Conservation (phyloP, 331 rosid species). For the Arachis monticola region DNA sequence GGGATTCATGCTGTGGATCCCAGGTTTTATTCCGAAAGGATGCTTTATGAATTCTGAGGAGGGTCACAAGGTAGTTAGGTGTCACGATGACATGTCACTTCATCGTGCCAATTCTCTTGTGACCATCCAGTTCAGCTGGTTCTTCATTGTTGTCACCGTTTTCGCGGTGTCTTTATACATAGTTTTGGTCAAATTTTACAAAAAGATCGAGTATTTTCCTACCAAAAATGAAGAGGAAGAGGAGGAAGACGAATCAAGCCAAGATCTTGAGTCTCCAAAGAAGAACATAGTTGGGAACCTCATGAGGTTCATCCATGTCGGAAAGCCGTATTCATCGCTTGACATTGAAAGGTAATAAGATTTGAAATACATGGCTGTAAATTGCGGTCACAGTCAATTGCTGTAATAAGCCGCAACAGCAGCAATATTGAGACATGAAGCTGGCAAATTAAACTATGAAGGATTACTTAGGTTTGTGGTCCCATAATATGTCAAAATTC, state of each 20-base stretch:
- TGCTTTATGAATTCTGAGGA: slow-evolving; percentile 61
- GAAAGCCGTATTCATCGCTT: slow-evolving; percentile 32
- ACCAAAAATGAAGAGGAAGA: slow-evolving; percentile 35
- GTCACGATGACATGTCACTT: slow-evolving; percentile 46
- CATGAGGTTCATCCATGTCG: slow-evolving; percentile 34
- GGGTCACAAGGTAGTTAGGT: slow-evolving; percentile 65
- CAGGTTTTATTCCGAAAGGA: slow-evolving; percentile 61
- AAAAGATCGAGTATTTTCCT: slow-evolving; percentile 40
- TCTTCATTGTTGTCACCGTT: slow-evolving; percentile 45
- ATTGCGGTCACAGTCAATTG: not conserved
- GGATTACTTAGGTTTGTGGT: not conserved
- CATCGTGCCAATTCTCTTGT: slow-evolving; percentile 66
- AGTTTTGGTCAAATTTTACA: slow-evolving; percentile 41
- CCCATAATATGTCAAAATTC: not conserved
- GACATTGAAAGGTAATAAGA: slow-evolving; percentile 38
- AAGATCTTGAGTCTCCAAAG: slow-evolving; percentile 63
- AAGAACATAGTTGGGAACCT: slow-evolving; percentile 16
- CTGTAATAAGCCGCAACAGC: not conserved
- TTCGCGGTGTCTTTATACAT: slow-evolving; percentile 53
- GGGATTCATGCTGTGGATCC: slow-evolving; percentile 84
- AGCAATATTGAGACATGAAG: not conserved
- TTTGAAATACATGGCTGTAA: not conserved
- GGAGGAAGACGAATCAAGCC: slow-evolving; percentile 16
- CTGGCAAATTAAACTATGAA: not conserved
- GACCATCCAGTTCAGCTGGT: slow-evolving; percentile 75